Evolutionary conservation across 441 rosid genomes (phyloP).

Genomic region (Populus hybrid): DNA sequence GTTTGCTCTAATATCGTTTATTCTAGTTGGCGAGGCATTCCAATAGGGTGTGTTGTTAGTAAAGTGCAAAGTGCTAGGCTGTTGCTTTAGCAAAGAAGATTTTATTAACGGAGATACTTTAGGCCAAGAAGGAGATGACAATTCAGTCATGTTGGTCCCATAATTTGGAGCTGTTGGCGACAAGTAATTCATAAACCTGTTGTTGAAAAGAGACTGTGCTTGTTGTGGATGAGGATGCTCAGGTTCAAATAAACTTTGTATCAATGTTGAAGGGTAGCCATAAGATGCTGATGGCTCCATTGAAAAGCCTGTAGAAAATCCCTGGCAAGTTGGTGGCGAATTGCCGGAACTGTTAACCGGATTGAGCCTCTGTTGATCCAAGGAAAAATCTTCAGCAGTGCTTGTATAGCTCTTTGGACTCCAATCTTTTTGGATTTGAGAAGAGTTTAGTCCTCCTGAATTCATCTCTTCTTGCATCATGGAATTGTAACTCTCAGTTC

Average conservation of each 20-base stretch:
- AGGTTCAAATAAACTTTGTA: neutral
- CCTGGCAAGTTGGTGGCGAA: slow-evolving; percentile 22
- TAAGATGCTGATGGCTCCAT: slow-evolving; percentile 34
- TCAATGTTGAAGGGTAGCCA: slow-evolving; percentile 41
- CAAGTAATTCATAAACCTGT: slow-evolving; percentile 23
- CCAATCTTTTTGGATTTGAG: slow-evolving; percentile 48
- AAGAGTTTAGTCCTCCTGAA: slow-evolving; percentile 32
- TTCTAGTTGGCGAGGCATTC: slow-evolving; percentile 40
- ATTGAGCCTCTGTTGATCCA: slow-evolving; percentile 26
- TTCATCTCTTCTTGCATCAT: slow-evolving; percentile 47
- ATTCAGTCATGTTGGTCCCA: slow-evolving; percentile 29
- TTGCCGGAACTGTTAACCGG: slow-evolving; percentile 19
- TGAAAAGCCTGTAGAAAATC: slow-evolving; percentile 21
- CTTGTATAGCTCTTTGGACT: slow-evolving; percentile 37
- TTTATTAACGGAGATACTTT: slow-evolving; percentile 30
- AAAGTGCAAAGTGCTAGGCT: slow-evolving; percentile 36
- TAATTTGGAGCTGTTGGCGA: slow-evolving; percentile 16
- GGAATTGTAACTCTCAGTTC: slow-evolving; percentile 33
- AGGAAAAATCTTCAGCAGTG: slow-evolving; percentile 39
- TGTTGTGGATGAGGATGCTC: neutral
- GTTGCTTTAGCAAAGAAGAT: slow-evolving; percentile 35
- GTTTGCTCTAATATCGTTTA: slow-evolving; percentile 26
- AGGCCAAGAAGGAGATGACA: slow-evolving; percentile 33
- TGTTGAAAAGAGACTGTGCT: neutral
- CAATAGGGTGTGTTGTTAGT: slow-evolving; percentile 48